Evolutionary conservation across 1,284 basidiomycete genomes (phyloP).

Genomic region (Sporisorium reilianum): DNA sequence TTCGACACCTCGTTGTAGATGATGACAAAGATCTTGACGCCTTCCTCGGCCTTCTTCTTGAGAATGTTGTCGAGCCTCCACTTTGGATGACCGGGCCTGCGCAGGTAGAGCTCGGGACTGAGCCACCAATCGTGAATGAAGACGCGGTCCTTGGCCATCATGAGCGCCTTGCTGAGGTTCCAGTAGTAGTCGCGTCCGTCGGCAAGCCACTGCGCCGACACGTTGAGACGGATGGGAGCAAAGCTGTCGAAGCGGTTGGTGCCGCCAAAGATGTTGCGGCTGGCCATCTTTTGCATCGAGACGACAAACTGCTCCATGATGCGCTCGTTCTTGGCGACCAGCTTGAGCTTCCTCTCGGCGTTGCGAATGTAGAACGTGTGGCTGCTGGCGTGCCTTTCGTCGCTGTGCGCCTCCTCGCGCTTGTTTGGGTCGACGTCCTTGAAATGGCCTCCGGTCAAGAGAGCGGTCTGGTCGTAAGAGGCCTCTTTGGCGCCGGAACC

Average conservation of each 20-base stretch:
- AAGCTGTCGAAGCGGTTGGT: constrained; percentile 83
- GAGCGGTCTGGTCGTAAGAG: constrained; percentile 57
- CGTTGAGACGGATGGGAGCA: constrained; percentile 91
- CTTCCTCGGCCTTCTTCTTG: constrained; percentile 92
- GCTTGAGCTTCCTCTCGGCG: constrained; percentile 87
- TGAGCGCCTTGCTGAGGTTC: constrained; percentile 91
- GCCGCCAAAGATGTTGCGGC: constrained; percentile 82
- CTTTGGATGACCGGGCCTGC: constrained; percentile 83
- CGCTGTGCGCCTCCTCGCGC: constrained; percentile 39
- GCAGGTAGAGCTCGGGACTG: constrained; percentile 80
- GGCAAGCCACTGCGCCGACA: constrained; percentile 97
- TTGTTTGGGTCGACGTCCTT: constrained; percentile 41
- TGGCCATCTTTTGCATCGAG: constrained; percentile 85
- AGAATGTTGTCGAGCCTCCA: constrained; percentile 90
- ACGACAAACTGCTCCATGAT: constrained; percentile 99
- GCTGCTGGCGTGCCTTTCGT: constrained; percentile 71
- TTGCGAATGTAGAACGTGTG: constrained; percentile 96
- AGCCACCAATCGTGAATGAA: constrained; percentile 70
- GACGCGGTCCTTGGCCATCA: constrained; percentile 83
- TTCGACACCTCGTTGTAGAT: constrained; percentile 91
- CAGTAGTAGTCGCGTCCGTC: constrained; percentile 77
- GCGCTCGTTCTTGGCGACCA: constrained; percentile 89
- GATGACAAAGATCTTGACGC: constrained; percentile 96
- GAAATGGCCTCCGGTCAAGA: constrained; percentile 63
- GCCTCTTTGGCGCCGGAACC: constrained; percentile 25